Evolutionary conservation across 768 basidiomycete species (phyloP), one percentile per base, ranked within the genome.

Genomic region (Arthromyces matolae): DNA sequence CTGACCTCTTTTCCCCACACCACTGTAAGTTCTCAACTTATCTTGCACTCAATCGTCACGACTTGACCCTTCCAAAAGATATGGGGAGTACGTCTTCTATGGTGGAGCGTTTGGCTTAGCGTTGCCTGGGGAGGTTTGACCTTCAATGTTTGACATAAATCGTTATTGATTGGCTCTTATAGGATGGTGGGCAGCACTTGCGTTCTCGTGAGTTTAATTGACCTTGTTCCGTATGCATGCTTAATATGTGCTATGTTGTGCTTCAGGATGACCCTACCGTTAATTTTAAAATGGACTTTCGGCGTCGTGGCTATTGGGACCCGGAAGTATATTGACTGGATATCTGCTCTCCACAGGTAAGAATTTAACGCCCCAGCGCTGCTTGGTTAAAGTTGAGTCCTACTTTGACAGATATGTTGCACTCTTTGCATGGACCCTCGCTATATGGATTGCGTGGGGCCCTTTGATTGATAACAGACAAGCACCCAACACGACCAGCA

Each of bases 101-200:
- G 81, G 79, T 93, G 89, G 89, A 87, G 84, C 49, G 82, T 91
- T 47, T 95, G 90, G 89, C 67, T 93, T 23, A 79, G 75, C 31
- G 79, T 93, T 25, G 68, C 79, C 4, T 95, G 92, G 92, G 79
- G 65, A 60, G 86, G 85, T 82, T 55, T 36, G 72, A 61, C 5
- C 20, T 33, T 2, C 24, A 42, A 44, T 28, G 41, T 6, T 19
- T 43, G 27, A 5, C 49, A 23, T 28, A 29, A 31, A 29, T 38
- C 13, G 27, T 34, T 24, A 23, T 23, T 49, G 22, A 45, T 49
- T 23, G 3, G 45, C 23, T 52, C 25, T 23, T 31, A 34, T 53
- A 79, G 83, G 86, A 14, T 93, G 88, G 86, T 93, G 89, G 90
- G 79, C 69, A 27, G 71, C 83, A 2, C 73, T 87, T 18, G 88